phyloP scores from a whole-genome alignment of 768 basidiomycete species.

The Leccinum longicurvipes region DNA sequence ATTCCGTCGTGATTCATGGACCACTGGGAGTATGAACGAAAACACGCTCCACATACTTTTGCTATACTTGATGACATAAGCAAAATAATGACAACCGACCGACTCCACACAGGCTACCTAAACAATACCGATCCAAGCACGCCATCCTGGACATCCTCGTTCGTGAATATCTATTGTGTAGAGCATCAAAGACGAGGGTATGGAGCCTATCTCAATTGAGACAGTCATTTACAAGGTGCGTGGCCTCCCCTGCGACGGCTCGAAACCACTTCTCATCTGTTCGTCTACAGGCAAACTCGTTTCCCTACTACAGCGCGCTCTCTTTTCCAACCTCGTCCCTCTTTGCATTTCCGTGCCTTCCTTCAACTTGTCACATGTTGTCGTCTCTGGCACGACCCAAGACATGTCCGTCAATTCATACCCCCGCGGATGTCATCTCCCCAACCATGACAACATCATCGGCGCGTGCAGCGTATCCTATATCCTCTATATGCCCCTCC shows the following conservation, averaged over 20 bases:
- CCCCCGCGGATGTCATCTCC: constrained; percentile 85
- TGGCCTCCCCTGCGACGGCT: background rate
- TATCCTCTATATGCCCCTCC: constrained; percentile 93
- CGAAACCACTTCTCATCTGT: background rate
- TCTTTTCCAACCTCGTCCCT: constrained; percentile 82
- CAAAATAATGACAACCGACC: no score
- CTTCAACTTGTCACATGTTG: constrained; percentile 87
- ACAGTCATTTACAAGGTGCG: constrained; percentile 96
- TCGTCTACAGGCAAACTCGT: constrained; percentile 84
- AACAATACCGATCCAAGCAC: constrained; percentile 74
- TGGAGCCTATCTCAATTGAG: constrained; percentile 78
- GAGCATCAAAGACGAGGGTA: constrained; percentile 81
- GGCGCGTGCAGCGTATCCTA: constrained; percentile 91
- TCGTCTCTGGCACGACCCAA: constrained; percentile 88
- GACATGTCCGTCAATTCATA: constrained; percentile 96
- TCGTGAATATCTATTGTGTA: constrained; percentile 76
- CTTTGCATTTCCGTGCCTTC: constrained; percentile 73
- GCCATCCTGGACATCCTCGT: constrained; percentile 80
- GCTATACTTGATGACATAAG: no score
- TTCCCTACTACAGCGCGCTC: constrained; percentile 80
- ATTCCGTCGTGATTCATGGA: no score
- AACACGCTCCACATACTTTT: no score
- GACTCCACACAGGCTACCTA: constrained; percentile 55
- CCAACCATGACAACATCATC: constrained; percentile 98
- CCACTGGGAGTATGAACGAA: no score